phyloP scores from a whole-genome alignment of 2,329 filamentous ascomycete genomes.

The Xylariaceae sp. region DNA sequence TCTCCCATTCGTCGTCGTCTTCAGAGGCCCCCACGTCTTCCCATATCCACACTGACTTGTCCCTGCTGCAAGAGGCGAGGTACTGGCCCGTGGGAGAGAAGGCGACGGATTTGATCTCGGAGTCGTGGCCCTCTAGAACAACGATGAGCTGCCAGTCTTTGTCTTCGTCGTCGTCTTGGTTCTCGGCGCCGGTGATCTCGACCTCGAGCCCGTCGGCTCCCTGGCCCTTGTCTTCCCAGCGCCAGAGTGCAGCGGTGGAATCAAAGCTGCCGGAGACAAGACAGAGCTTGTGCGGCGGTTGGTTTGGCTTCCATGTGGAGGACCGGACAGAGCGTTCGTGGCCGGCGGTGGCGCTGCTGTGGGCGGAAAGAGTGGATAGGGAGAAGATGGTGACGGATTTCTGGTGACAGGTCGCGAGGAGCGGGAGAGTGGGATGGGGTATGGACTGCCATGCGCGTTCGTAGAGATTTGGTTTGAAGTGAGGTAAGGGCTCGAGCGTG shows the following conservation, averaged over 20 bases:
- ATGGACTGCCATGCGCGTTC: constrained; percentile 80
- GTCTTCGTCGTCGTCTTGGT: constrained; percentile 53
- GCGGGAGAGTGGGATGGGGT: constrained; percentile 81
- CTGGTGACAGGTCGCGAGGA: constrained; percentile 83
- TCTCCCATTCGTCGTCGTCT: constrained; percentile 94
- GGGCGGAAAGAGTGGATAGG: constrained; percentile 71
- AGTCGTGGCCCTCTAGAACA: constrained; percentile 91
- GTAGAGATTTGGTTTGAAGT: constrained; percentile 54
- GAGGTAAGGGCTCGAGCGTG: constrained; percentile 42
- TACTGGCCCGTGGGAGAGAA: constrained; percentile 73
- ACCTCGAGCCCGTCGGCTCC: constrained; percentile 25
- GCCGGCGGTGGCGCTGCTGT: constrained; percentile 77
- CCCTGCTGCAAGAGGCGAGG: constrained; percentile 84
- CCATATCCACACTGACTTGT: constrained; percentile 98
- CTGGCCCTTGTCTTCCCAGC: constrained; percentile 51
- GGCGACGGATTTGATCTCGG: constrained; percentile 78
- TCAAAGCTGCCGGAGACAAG: constrained; percentile 94
- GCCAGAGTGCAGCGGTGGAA: constrained; percentile 83
- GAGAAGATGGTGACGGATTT: constrained; percentile 89
- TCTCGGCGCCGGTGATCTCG: constrained; percentile 36
- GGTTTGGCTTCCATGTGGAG: constrained; percentile 79
- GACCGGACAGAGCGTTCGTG: constrained; percentile 88
- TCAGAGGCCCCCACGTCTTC: constrained; percentile 74
- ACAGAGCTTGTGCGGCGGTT: constrained; percentile 60
- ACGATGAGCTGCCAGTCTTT: constrained; percentile 92